These are phyloP conservation scores for peach (Prunus persica) DNA, from an alignment of 306 rosid genomes.

Conservation along the genomic window Prunus_persica_NCBIv2 NC_034009.1:39089001-39089500, in stretches of 20 bases:
- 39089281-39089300: slow-evolving; percentile 18
- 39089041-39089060: not conserved
- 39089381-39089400: not conserved
- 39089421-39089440: too few species aligned
- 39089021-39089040: not conserved
- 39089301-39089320: not conserved
- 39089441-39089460: too few species aligned
- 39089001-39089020: not conserved
- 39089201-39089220: not conserved
- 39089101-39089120: slow-evolving; percentile 8
- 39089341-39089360: not conserved
- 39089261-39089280: slow-evolving; percentile 1
- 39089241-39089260: not conserved
- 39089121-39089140: not conserved
- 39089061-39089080: not conserved
- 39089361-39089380: not conserved
- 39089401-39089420: too few species aligned
- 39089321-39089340: not conserved
- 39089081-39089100: slow-evolving; percentile 6
- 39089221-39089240: not conserved
- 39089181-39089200: slow-evolving; percentile 14
- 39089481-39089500: too few species aligned
- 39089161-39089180: slow-evolving; percentile 21
- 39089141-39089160: not conserved
- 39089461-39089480: too few species aligned